A percentile compares a stretch with the other conserved stretches of the same genome.
These are phyloP conservation scores for Apiospora rasikravindrae DNA, from an alignment of 2,329 filamentous ascomycete species.

Conservation along the genomic window DNA sequence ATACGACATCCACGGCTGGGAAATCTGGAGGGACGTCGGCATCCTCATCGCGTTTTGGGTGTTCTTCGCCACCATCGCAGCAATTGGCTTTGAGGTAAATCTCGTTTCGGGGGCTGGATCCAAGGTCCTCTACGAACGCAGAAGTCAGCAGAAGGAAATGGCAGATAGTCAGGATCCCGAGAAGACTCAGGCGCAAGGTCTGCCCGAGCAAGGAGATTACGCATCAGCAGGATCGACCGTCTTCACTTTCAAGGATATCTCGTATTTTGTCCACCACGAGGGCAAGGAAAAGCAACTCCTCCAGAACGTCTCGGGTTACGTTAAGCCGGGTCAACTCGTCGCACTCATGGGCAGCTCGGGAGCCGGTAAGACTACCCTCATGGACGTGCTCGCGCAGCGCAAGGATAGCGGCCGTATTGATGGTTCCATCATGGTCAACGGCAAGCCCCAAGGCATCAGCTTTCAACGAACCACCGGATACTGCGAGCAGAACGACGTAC, in stretches of 20 bases:
- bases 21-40: conserved; percentile 79
- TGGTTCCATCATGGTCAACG: conserved; percentile 74
- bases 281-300: conserved; percentile 61
- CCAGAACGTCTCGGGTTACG: conserved; percentile 64
- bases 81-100: conserved; percentile 72
- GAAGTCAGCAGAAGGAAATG: conserved; percentile 48
- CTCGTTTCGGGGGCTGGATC: conserved; percentile 68
- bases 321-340: conserved; percentile 68
- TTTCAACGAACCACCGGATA: conserved; percentile 75
- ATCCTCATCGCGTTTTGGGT: conserved; percentile 77
- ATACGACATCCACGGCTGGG: conserved; percentile 59
- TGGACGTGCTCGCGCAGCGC: conserved; percentile 71
- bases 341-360: conserved; percentile 69
- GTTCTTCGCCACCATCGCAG: conserved; percentile 75
- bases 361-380: conserved; percentile 66
- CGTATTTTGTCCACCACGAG: conserved; percentile 46
- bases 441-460: conserved; percentile 61
- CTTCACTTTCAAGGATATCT: conserved; percentile 24
- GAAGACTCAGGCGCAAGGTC: background rate
- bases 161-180: conserved; percentile 49
- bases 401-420: conserved; percentile 54
- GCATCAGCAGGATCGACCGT: background rate
- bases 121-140: conserved; percentile 73
- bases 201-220: conserved; percentile 16
- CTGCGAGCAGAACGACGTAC: conserved; percentile 75